Percentiles rank a stretch among this genome's conserved stretches.
These are phyloP conservation scores for Pythium aphanidermatum DNA, from an alignment of 352 stramenopile genomes.

Conservation along the genomic window DNA sequence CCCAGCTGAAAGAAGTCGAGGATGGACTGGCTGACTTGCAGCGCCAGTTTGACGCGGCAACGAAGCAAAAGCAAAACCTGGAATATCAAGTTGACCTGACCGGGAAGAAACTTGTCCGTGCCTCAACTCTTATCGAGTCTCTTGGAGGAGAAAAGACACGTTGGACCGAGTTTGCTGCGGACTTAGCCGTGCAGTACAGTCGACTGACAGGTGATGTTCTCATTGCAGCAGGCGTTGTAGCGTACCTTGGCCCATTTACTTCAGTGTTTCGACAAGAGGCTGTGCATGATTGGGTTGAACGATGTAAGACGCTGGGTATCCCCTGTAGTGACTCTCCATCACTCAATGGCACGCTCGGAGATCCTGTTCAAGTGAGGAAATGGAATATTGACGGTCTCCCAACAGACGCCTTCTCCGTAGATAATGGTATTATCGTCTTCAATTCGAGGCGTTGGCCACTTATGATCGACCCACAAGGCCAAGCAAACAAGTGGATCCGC, in stretches of 20 bases:
- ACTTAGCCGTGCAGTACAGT: constrained; percentile 81
- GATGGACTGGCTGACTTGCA: constrained; percentile 86
- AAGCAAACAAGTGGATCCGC: constrained; percentile 95
- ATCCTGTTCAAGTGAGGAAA: constrained; percentile 89
- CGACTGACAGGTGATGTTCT: constrained; percentile 90
- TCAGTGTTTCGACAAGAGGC: constrained; percentile 79
- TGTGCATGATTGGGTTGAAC: constrained; percentile 69
- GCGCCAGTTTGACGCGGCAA: constrained; percentile 82
- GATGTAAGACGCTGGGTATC: constrained; percentile 74
- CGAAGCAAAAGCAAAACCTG: constrained; percentile 89
- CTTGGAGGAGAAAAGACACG: constrained; percentile 90
- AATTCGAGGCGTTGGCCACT: constrained; percentile 92
- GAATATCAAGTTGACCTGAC: constrained; percentile 91
- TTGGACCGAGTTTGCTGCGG: constrained; percentile 86
- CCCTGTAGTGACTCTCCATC: constrained; percentile 83
- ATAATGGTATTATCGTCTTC: constrained; percentile 95
- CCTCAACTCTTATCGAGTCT: constrained; percentile 90
- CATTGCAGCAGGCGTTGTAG: constrained; percentile 88
- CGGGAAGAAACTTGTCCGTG: constrained; percentile 90
- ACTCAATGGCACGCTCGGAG: constrained; percentile 83
- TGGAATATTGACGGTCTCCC: constrained; percentile 95
- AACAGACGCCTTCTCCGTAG: constrained; percentile 91
- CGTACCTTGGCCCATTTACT: constrained; percentile 92
- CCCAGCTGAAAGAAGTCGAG: constrained; percentile 88
- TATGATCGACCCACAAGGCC: constrained; percentile 94